Base-by-base conservation (phyloP, 139 green algal species). In the Chlorella sp. region DNA sequence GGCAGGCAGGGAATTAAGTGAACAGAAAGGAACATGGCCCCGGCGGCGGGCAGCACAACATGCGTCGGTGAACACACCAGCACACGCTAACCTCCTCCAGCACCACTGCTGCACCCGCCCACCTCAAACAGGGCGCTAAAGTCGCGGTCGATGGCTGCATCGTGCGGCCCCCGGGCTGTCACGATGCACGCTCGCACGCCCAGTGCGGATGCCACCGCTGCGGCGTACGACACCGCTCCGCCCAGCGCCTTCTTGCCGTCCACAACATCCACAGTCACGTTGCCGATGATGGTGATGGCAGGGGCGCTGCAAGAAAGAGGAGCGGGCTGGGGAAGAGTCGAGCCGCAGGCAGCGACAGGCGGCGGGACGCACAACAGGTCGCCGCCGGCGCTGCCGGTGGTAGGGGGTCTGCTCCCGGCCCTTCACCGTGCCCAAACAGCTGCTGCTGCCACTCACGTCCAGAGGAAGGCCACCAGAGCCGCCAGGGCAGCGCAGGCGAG, bases 181-280 rank as follows among this genome's bases (percentile, higher is more conserved):
- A 98, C 94, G 3, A 97, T 86, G 80, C 94, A 97, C 18, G 93
- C 87, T 0, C 86, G 73, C 9, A 93, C 84, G 1, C 92, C 89
- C 39, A 92, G 90, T 1, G 87, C 92, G 5, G 74, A 70, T 1
- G 87, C 85, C 13, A 94, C 88, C 11, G 92, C 92, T 7, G 94
- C 93, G 18, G 94, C 95, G 78, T 97, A 97, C 0, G 93, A 91
- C 1, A 96, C 91, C 0, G 94, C 88, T 11, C 95, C 95, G 0
- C 94, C 95, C 83, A 93, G 86, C 4, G 89, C 89, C 17, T 82
- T 89, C n/a, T 90, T 94, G 18, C 88, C 90, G 32, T 95, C 89
- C 0, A 98, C 90, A 0, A 96, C 13, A 71, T 98, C 95, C 0
- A 96, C 72, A 0, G 95, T 98, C 0, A 97, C 87, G 39, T 95